These are phyloP conservation scores for Brasilioporus rufonigricans DNA, from an alignment of 768 basidiomycete genomes.

Conservation along the genomic window DNA sequence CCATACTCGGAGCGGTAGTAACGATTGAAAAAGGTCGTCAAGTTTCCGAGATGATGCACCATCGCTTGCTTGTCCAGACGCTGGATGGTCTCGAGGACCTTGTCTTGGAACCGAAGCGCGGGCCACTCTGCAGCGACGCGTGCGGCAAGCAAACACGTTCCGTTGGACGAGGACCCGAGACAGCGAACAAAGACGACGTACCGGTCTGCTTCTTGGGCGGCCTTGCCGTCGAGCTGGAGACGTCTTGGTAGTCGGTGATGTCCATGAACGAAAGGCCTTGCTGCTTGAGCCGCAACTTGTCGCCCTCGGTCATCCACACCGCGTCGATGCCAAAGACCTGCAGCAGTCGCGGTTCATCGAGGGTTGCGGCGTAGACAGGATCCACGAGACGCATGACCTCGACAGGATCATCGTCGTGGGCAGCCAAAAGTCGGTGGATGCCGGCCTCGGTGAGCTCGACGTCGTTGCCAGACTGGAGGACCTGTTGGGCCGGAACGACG, in stretches of 20 bases:
- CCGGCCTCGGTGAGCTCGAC: background rate
- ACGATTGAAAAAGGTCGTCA: conserved; percentile 32
- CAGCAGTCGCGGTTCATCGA: conserved; percentile 16
- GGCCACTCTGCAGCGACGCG: conserved; percentile 14
- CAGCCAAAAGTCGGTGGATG: conserved; percentile 9
- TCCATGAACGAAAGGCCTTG: background rate
- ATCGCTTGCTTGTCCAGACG: conserved; percentile 27
- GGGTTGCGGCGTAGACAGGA: conserved; percentile 5
- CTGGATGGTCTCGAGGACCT: conserved; percentile 3
- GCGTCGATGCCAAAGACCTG: background rate
- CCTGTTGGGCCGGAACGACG: background rate
- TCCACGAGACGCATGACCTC: conserved; percentile 16
- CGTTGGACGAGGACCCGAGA: background rate
- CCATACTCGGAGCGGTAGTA: conserved; percentile 32
- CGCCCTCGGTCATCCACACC: background rate
- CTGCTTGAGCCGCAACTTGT: conserved; percentile 1
- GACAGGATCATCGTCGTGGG: conserved; percentile 13
- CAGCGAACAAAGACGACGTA: background rate
- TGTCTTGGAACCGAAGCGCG: conserved; percentile 10
- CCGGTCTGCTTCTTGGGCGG: background rate
- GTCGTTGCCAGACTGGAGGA: background rate
- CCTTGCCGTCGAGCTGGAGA: background rate
- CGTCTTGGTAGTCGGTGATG: conserved; percentile 1
- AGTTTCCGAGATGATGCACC: conserved; percentile 32
- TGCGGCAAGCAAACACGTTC: background rate